Evolutionary conservation across 495 filamentous ascomycete species (phyloP), one percentile per base, ranked within the genome.

Genomic region (Geopyxis carbonaria): DNA sequence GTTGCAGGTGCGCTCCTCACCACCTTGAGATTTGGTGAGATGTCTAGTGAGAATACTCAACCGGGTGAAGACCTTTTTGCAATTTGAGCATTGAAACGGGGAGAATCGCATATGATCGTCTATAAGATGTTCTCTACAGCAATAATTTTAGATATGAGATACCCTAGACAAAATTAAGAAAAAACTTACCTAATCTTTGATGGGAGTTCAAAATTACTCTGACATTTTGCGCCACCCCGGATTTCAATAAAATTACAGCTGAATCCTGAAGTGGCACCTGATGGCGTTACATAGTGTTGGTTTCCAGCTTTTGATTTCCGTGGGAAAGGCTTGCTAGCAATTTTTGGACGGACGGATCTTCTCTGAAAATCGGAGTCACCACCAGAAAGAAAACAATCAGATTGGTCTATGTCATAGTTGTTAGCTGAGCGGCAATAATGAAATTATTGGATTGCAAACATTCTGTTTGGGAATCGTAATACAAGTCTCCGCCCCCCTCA

Each of bases 241-340:
- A 16, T 5, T 18, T 33, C 34, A n/a, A 18, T 4, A 19, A 53
- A 53, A 16, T 40, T 38, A 28, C 50, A 53, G 27, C 43, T 38
- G 34, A 53, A 53, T 20, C 44, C 48, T 14, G 48, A 46, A 5
- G 44, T 37, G 21, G 50, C 50, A 0, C 38, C 44, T 9, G 50
- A 38, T n/a, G 50, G 50, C 8, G 50, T 53, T 22, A 53, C 50
- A 8, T 40, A 38, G 34, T 53, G 50, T 20, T 46, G 38, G 21
- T 52, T 53, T 3, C 50, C 50, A 22, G 50, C 50, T 20, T 52
- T 53, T 18, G 50, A 53, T 20, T 48, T 52, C n/a, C 50, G 40
- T 9, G 33, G 47, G 31, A 53, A 53, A 22, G 50, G 50, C 21
- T 24, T 37, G 21, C 11, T 37, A n/a, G n/a, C n/a, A n/a, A n/a